Conservation (phyloP, 352 stramenopile genomes). For the Pythium brassicae region DNA sequence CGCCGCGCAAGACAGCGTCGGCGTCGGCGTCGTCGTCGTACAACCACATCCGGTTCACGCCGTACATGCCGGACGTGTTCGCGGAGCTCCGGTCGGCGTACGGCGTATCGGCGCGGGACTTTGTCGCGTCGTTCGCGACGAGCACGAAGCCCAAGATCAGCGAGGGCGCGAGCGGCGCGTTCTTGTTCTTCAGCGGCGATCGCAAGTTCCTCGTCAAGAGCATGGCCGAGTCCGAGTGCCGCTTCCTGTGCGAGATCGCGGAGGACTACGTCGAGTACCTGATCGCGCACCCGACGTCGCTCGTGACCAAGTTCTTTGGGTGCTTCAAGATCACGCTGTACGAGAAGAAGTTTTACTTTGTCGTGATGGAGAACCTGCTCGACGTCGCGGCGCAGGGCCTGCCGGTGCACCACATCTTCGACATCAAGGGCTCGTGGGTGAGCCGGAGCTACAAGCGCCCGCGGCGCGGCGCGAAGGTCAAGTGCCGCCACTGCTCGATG, state of each 20-base stretch:
- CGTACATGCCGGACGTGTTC: slow-evolving; percentile 71
- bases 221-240: slow-evolving; percentile 75
- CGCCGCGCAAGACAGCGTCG: slow-evolving; percentile 9
- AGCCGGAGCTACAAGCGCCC: slow-evolving; percentile 82
- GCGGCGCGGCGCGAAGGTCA: slow-evolving; percentile 67
- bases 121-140: slow-evolving; percentile 69
- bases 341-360: slow-evolving; percentile 88
- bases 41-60: slow-evolving; percentile 67
- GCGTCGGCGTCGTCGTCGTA: slow-evolving; percentile 19
- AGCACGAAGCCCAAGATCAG: slow-evolving; percentile 88
- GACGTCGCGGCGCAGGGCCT: slow-evolving; percentile 54
- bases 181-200: slow-evolving; percentile 90
- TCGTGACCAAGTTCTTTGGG: slow-evolving; percentile 89
- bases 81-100: slow-evolving; percentile 68
- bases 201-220: slow-evolving; percentile 91
- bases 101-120: slow-evolving; percentile 60
- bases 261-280: slow-evolving; percentile 86
- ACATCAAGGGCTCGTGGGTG: slow-evolving; percentile 92
- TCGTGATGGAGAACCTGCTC: slow-evolving; percentile 93
- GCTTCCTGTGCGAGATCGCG: slow-evolving; percentile 81
- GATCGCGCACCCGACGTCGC: slow-evolving; percentile 56
- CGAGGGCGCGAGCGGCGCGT: slow-evolving; percentile 87
- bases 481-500: slow-evolving; percentile 84
- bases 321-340: slow-evolving; percentile 90
- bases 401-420: slow-evolving; percentile 83